Conservation (phyloP, 2,329 filamentous ascomycete genomes). For the Sclerotinia glacialis region DNA sequence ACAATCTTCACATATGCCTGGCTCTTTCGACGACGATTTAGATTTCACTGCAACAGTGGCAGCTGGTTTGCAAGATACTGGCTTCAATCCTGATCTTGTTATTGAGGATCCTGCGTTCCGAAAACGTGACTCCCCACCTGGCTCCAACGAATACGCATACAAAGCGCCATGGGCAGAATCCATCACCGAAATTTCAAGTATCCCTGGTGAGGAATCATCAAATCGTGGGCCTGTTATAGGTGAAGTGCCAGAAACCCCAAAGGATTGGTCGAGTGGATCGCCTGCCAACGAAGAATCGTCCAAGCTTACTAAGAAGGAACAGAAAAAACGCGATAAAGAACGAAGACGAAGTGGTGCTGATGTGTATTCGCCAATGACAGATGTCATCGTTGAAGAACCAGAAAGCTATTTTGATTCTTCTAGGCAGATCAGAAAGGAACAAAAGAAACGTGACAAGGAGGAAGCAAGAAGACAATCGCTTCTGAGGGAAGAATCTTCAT, state of each 20-base stretch:
- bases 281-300: slow-evolving; percentile 38
- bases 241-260: slow-evolving; percentile 46
- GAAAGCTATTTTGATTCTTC: slow-evolving; percentile 33
- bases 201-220: slow-evolving; percentile 22
- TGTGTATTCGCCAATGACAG: slow-evolving; percentile 24
- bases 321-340: slow-evolving; percentile 47
- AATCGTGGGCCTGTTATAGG: slow-evolving; percentile 47
- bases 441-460: slow-evolving; percentile 48
- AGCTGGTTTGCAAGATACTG: slow-evolving; percentile 65
- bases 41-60: slow-evolving; percentile 69
- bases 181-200: slow-evolving; percentile 44
- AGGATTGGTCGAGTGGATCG: slow-evolving; percentile 40
- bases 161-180: slow-evolving; percentile 50
- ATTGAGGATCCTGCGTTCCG: slow-evolving; percentile 64
- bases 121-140: slow-evolving; percentile 61
- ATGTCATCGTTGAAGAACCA: slow-evolving; percentile 32
- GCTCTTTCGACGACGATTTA: slow-evolving; percentile 63
- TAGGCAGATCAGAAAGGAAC: slow-evolving; percentile 50
- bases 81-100: slow-evolving; percentile 69
- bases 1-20: slow-evolving; percentile 55
- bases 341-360: slow-evolving; percentile 36
- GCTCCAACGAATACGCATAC: slow-evolving; percentile 51
- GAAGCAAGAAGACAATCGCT: slow-evolving; percentile 40
- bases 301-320: slow-evolving; percentile 42
- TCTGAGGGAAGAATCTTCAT: slow-evolving; percentile 32